Percentiles rank a stretch among this genome's conserved stretches.
Conservation (phyloP, 805 yeast species). For the Vanderwaltozyma tropicalis region DNA sequence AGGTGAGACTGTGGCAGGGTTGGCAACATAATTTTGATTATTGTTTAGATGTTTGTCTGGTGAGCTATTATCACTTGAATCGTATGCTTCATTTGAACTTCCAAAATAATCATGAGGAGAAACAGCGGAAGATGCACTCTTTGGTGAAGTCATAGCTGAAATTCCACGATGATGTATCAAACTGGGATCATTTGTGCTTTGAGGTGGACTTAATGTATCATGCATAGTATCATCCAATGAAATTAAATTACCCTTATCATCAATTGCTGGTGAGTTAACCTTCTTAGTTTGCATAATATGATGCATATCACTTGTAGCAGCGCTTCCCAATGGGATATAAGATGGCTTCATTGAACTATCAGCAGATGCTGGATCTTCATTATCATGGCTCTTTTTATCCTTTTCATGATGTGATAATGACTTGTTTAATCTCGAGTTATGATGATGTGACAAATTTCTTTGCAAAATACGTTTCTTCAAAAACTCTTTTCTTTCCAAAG, state of each 20-base stretch:
- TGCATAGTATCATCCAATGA: constrained; percentile 2
- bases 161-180: too few relatives aligned
- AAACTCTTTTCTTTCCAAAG: constrained; percentile 40
- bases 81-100: neutral
- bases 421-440: neutral
- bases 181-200: too few relatives aligned
- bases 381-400: too few relatives aligned
- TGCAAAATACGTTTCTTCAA: constrained; percentile 25
- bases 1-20: neutral
- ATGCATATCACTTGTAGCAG: neutral
- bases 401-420: neutral
- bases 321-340: neutral
- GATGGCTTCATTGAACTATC: neutral
- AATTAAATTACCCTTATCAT: constrained; percentile 29
- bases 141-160: neutral
- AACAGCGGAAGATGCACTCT: neutral
- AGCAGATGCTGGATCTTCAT: too few relatives aligned
- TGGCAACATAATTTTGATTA: neutral
- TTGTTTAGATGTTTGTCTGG: too few relatives aligned
- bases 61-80: neutral
- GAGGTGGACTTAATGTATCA: neutral
- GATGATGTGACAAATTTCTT: neutral
- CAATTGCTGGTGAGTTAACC: constrained; percentile 29
- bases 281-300: constrained; percentile 6
- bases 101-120: neutral